A percentile compares a stretch with the other conserved stretches of the same genome.
These are phyloP conservation scores for Penicillium sp. DNA, from an alignment of 2,329 filamentous ascomycete genomes.

Conservation along the genomic window DNA sequence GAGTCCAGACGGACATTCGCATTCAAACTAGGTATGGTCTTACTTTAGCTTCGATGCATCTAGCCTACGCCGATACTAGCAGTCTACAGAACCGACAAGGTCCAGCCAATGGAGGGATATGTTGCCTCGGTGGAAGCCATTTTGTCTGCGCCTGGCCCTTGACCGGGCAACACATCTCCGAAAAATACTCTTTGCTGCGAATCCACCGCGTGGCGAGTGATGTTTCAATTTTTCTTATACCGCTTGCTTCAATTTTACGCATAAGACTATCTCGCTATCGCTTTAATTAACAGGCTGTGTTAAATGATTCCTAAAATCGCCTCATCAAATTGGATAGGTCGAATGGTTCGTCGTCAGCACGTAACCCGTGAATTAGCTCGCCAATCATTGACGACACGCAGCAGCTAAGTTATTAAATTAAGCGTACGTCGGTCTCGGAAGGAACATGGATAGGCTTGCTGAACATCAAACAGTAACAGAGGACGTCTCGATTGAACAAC, in stretches of 20 bases:
- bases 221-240: neutral
- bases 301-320: neutral
- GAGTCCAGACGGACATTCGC: conserved; percentile 82
- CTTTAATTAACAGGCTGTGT: neutral
- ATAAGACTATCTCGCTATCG: neutral
- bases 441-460: neutral
- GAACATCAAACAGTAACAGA: neutral
- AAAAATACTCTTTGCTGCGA: neutral
- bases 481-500: neutral
- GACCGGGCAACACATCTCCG: neutral
- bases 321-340: neutral
- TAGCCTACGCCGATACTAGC: neutral
- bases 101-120: conserved; percentile 72
- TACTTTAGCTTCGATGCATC: neutral
- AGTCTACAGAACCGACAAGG: conserved; percentile 68
- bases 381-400: neutral
- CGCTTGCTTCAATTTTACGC: neutral
- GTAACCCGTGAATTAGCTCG: no score
- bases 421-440: neutral
- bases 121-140: conserved; percentile 57
- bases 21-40: conserved; percentile 66
- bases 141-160: conserved; percentile 31
- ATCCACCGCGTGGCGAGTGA: neutral
- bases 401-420: neutral
- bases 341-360: no score